Conservation (phyloP, 805 yeast genomes). For the Kuraishia piskuri region DNA sequence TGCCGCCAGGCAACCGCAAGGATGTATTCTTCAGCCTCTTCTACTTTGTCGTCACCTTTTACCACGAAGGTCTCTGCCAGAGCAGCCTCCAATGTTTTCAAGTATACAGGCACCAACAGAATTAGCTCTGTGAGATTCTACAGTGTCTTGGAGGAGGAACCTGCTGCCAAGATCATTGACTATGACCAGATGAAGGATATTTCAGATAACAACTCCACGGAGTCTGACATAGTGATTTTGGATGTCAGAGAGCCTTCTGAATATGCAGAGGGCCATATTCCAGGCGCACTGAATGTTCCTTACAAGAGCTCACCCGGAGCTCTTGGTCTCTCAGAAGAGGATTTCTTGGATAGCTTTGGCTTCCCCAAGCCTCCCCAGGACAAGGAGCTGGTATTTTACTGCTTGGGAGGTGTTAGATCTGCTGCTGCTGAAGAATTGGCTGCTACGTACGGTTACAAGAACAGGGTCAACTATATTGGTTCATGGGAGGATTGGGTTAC, state of each 20-base stretch:
- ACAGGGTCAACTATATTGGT: slow-evolving; percentile 81
- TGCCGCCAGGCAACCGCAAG: not conserved
- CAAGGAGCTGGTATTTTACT: slow-evolving; percentile 78
- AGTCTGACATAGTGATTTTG: slow-evolving; percentile 49
- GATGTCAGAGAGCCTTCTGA: slow-evolving; percentile 94
- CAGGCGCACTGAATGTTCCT: slow-evolving; percentile 81
- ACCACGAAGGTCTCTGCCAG: not conserved
- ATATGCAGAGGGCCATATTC: slow-evolving; percentile 62
- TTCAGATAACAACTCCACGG: slow-evolving; percentile 14
- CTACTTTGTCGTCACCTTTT: not conserved
- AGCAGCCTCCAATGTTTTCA: not conserved
- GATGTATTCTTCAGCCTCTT: not conserved
- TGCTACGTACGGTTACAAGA: slow-evolving; percentile 75
- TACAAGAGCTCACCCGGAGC: slow-evolving; percentile 91
- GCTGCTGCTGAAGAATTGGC: slow-evolving; percentile 90
- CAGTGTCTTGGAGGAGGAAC: slow-evolving; percentile 19
- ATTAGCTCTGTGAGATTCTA: not conserved
- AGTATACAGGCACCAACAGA: not conserved
- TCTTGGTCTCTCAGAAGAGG: slow-evolving; percentile 66
- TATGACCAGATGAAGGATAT: slow-evolving; percentile 30
- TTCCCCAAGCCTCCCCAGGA: slow-evolving; percentile 67
- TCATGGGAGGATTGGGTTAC: slow-evolving; percentile 79
- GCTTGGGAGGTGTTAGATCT: slow-evolving; percentile 89
- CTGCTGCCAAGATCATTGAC: slow-evolving; percentile 21
- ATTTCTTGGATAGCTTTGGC: slow-evolving; percentile 74